Conservation (phyloP, 1,284 basidiomycete genomes). For the Cryptococcus sp. region DNA sequence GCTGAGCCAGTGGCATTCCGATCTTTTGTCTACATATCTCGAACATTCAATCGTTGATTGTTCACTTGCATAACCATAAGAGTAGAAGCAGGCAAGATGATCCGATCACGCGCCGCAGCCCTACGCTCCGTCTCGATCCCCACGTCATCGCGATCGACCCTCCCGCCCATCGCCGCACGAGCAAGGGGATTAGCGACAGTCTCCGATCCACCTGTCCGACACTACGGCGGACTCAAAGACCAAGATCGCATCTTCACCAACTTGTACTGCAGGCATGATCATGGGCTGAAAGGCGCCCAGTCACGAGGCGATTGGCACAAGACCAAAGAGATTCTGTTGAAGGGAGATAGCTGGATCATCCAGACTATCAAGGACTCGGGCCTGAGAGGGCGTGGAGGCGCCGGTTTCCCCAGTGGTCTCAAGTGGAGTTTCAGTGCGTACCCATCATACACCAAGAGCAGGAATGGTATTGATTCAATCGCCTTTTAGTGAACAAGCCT, state of each 20-base stretch:
- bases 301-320: constrained; percentile 95
- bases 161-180: constrained; percentile 20
- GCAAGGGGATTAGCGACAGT: constrained; percentile 67
- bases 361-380: constrained; percentile 95
- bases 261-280: constrained; percentile 78
- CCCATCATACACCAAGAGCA: too few species aligned
- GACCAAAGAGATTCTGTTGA: constrained; percentile 92
- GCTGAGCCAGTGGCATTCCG: too few species aligned
- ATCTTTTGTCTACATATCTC: neutral
- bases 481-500: constrained; percentile 83
- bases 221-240: constrained; percentile 87
- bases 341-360: constrained; percentile 98
- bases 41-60: neutral
- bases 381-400: constrained; percentile 92
- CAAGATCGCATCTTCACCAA: constrained; percentile 94
- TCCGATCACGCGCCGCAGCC: constrained; percentile 8
- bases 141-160: constrained; percentile 3
- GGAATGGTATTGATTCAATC: too few species aligned
- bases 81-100: constrained; percentile 3
- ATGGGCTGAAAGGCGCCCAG: constrained; percentile 85
- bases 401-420: constrained; percentile 93
- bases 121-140: constrained; percentile 6
- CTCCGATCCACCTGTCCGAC: constrained; percentile 71
- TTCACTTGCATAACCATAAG: neutral
- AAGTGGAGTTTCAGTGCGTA: constrained; percentile 91